Percentiles rank a stretch among this genome's conserved stretches.
Conservation (phyloP, 129 eudicot species). For the Pseudognaphalium luteoalbum region DNA sequence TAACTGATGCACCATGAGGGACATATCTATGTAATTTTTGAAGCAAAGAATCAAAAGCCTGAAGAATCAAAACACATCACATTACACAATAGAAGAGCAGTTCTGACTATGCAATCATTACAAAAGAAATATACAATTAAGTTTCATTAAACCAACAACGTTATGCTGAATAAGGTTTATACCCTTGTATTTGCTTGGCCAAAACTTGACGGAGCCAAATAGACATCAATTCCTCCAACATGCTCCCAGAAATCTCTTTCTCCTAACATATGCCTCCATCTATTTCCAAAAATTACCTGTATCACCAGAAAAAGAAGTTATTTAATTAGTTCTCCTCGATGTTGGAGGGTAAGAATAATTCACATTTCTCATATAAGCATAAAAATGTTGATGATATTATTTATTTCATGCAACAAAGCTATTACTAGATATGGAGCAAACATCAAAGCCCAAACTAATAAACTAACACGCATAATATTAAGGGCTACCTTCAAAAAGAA, state of each 20-base stretch:
- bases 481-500: neutral
- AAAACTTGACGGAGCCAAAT: conserved; percentile 89
- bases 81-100: conserved; percentile 24
- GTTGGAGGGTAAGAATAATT: neutral
- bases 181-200: conserved; percentile 98
- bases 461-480: conserved; percentile 18
- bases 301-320: conserved; percentile 19
- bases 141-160: conserved; percentile 4
- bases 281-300: conserved; percentile 92
- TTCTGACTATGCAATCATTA: conserved; percentile 8
- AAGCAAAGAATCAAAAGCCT: conserved; percentile 96
- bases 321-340: conserved; percentile 1
- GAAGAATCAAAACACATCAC: conserved; percentile 26
- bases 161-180: conserved; percentile 19
- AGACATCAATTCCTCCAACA: conserved; percentile 95
- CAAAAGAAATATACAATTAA: neutral
- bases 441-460: conserved; percentile 8
- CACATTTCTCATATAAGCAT: neutral
- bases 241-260: conserved; percentile 97
- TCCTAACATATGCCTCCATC: conserved; percentile 96
- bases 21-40: conserved; percentile 85
- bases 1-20: conserved; percentile 83
- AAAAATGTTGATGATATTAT: neutral
- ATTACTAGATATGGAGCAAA: neutral
- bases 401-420: neutral